Percentiles rank a stretch among this genome's conserved stretches.
These are phyloP conservation scores for Eucalyptus guilfoylei DNA, from an alignment of 345 rosid species.

Conservation along the genomic window DNA sequence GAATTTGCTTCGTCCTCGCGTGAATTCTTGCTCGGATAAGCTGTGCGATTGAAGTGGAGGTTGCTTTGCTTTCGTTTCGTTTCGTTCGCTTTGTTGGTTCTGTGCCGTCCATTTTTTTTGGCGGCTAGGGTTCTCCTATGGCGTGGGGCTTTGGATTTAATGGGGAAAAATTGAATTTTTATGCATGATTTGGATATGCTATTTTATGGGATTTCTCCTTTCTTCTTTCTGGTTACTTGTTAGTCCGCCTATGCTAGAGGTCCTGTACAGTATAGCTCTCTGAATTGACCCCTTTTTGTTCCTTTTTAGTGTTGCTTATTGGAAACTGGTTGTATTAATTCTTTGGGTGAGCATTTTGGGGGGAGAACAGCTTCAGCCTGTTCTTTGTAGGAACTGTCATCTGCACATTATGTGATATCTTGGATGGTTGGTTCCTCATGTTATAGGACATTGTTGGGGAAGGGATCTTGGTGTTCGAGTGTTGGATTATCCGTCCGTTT, in stretches of 20 bases:
- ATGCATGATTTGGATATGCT: not conserved
- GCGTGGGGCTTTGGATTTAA: not conserved
- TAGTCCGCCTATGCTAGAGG: not conserved
- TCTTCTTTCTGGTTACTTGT: not conserved
- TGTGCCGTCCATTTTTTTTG: not conserved
- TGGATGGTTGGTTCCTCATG: not conserved
- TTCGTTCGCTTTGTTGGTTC: not conserved
- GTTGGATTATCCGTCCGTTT: not conserved
- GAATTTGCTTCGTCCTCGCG: not conserved
- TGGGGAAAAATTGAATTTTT: not conserved
- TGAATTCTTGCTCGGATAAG: not conserved
- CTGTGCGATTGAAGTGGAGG: not conserved
- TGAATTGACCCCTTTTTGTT: not conserved
- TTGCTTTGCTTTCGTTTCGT: not conserved
- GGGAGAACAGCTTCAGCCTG: not conserved
- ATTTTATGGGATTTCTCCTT: not conserved
- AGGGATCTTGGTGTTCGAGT: not conserved
- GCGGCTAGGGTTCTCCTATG: not conserved
- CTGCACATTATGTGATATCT: not conserved
- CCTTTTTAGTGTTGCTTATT: not conserved
- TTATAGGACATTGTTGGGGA: not conserved
- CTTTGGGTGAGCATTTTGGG: not conserved
- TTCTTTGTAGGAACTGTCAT: not conserved
- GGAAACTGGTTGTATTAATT: not conserved
- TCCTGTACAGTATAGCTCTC: not conserved